Conservation (phyloP, 768 basidiomycete genomes). For the Tephrocybe sp. region DNA sequence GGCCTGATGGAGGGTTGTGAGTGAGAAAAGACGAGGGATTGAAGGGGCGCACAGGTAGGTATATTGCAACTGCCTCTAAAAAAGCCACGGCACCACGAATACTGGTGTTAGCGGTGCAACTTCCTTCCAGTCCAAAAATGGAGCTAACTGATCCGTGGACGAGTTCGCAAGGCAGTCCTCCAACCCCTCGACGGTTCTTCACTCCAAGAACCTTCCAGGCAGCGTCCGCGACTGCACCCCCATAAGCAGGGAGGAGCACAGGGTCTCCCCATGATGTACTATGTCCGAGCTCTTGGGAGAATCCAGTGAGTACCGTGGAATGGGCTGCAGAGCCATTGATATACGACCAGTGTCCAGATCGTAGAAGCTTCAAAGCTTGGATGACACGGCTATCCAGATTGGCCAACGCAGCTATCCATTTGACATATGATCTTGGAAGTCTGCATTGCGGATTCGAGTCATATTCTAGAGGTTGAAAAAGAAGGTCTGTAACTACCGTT, state of each 20-base stretch:
- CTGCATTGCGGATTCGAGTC: conserved; percentile 24
- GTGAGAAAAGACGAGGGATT: neutral
- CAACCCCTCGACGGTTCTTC: conserved; percentile 47
- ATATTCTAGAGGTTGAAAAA: conserved; percentile 1
- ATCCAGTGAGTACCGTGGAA: conserved; percentile 38
- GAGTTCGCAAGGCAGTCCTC: conserved; percentile 75
- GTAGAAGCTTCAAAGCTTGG: conserved; percentile 49
- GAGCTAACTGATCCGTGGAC: conserved; percentile 60
- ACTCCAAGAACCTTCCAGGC: conserved; percentile 60
- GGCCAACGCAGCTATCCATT: conserved; percentile 75
- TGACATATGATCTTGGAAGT: conserved; percentile 65
- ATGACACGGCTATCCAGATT: conserved; percentile 62
- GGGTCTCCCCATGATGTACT: conserved; percentile 66
- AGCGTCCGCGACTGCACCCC: conserved; percentile 48
- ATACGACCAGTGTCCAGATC: conserved; percentile 62
- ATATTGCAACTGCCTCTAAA: conserved; percentile 59
- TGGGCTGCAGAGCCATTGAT: conserved; percentile 36
- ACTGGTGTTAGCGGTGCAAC: conserved; percentile 57
- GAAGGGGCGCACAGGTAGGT: conserved; percentile 59
- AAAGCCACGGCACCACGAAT: conserved; percentile 58
- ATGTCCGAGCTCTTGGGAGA: conserved; percentile 55
- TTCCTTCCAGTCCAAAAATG: conserved; percentile 44
- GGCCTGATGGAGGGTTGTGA: conserved; percentile 38
- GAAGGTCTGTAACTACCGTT: conserved; percentile 41
- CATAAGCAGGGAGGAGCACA: conserved; percentile 54